A percentile compares a stretch with the other conserved stretches of the same genome.
These are phyloP conservation scores for Allium fistulosum DNA, from an alignment of 106 monocot species.

Conservation along the genomic window DNA sequence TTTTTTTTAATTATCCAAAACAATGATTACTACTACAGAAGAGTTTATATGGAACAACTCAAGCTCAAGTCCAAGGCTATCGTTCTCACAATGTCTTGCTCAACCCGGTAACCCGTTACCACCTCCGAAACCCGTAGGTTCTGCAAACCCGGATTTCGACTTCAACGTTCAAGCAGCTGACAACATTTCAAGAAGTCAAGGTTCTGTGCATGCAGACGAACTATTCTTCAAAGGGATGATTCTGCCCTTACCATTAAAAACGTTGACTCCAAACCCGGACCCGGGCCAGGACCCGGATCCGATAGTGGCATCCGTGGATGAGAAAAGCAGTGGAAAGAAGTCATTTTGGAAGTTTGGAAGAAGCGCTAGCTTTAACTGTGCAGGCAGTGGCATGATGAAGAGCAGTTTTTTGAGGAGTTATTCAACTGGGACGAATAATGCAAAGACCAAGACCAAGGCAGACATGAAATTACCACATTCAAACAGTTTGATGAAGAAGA, in stretches of 20 bases:
- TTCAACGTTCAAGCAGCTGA: constrained; percentile 5
- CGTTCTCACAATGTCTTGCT: constrained; percentile 7
- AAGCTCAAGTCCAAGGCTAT: constrained; percentile 9
- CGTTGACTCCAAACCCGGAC: neutral
- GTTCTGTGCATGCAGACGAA: constrained; percentile 6
- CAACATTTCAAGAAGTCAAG: neutral
- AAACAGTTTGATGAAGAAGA: neutral
- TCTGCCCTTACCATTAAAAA: constrained; percentile 5
- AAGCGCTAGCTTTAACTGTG: constrained; percentile 4
- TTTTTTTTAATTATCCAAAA: no score
- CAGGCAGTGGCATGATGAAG: neutral
- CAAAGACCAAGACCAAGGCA: neutral
- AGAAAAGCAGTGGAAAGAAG: neutral
- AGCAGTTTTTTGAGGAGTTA: constrained; percentile 2
- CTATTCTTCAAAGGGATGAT: constrained; percentile 11
- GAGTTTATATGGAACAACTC: no score
- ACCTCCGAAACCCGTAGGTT: neutral
- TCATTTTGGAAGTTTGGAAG: constrained; percentile 8
- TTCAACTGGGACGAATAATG: constrained; percentile 5
- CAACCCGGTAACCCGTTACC: neutral
- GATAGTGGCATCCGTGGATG: neutral
- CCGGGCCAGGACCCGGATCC: neutral
- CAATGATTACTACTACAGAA: no score
- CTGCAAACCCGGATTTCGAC: neutral
- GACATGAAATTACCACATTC: neutral